Base-by-base conservation (phyloP, 306 rosid species). In the Canavalia gladiata region DNA sequence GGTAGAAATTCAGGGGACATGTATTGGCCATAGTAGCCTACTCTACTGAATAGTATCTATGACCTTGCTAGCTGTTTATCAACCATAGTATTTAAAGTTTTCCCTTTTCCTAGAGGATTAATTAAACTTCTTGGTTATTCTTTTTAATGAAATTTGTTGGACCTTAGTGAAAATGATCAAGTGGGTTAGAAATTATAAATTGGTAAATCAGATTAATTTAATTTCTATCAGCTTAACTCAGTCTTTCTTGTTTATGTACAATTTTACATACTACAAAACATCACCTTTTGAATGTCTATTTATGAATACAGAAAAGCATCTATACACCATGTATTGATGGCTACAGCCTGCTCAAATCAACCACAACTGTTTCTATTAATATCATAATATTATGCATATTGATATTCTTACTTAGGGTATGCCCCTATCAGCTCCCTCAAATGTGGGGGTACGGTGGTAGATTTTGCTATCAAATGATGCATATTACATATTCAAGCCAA, bases 341-440 rank as follows among this genome's bases (percentile, higher is more conserved):
- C 7, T 28, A 67, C 62, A 82, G 70, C 42, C 63, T 55, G 50
- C 63, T 54, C 54, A 82, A 34, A 65, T 54, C 76, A 54, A 45
- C 60, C 76, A 34, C n/a, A 41, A 49, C 43, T 80, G 30, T 74
- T 43, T 42, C 33, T 46, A 1, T 66, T 11, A 30, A 9, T 34
- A 30, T 31, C 46, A 13, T 39, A 6, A 13, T 39, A 6, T 39
- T 9, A 58, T 50, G 34, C 6, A 68, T 39, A 45, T 34, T 56
- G 66, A 56, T 67, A 6, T 80, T 50, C 13, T 39, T 2, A 35
- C 37, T 30, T 41, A n/a, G 47, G 49, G 42, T 10, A 43, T 52
- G 78, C 72, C 66, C 80, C 72, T 10, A 66, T 83, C 85, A 34
- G 34, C 8, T 63, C 74, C 71, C 66, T 45, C 42, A 29, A 81